Evolutionary conservation across 768 basidiomycete genomes (phyloP).

Genomic region (Amanita pseudoporphyria): DNA sequence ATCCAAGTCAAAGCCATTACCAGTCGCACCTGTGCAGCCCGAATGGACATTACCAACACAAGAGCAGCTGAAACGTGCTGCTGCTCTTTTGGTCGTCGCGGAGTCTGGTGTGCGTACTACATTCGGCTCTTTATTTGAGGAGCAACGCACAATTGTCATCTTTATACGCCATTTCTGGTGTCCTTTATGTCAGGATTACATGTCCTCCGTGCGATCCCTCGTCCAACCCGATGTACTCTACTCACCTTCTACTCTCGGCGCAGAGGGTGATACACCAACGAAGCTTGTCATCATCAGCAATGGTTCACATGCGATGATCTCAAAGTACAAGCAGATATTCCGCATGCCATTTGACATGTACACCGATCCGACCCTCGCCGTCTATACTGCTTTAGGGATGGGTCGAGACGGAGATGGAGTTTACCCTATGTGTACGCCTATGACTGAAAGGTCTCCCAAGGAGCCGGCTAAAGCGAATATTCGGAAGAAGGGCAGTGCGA

Average conservation of each 20-base stretch:
- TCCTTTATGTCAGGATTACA: constrained; percentile 81
- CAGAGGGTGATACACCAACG: constrained; percentile 8
- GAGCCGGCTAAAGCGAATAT: neutral
- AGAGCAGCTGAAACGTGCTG: constrained; percentile 50
- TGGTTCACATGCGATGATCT: constrained; percentile 68
- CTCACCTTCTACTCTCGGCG: constrained; percentile 11
- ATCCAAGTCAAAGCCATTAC: constrained; percentile 2
- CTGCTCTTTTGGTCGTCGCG: constrained; percentile 52
- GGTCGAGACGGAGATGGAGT: constrained; percentile 16
- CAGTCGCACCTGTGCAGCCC: neutral
- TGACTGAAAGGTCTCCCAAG: neutral
- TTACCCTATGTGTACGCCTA: neutral
- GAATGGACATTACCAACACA: constrained; percentile 44
- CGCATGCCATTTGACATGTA: constrained; percentile 65
- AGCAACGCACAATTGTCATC: constrained; percentile 53
- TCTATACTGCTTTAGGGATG: constrained; percentile 78
- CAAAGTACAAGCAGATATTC: constrained; percentile 72
- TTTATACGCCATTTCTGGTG: constrained; percentile 93
- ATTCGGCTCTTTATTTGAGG: constrained; percentile 59
- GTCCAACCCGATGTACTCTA: constrained; percentile 32
- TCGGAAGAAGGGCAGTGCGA: neutral
- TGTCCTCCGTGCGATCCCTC: constrained; percentile 48
- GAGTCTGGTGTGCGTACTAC: constrained; percentile 55
- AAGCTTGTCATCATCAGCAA: constrained; percentile 65
- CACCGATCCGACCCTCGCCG: constrained; percentile 60